phyloP scores from a whole-genome alignment of 768 basidiomycete species.

The Agaricus blazei region DNA sequence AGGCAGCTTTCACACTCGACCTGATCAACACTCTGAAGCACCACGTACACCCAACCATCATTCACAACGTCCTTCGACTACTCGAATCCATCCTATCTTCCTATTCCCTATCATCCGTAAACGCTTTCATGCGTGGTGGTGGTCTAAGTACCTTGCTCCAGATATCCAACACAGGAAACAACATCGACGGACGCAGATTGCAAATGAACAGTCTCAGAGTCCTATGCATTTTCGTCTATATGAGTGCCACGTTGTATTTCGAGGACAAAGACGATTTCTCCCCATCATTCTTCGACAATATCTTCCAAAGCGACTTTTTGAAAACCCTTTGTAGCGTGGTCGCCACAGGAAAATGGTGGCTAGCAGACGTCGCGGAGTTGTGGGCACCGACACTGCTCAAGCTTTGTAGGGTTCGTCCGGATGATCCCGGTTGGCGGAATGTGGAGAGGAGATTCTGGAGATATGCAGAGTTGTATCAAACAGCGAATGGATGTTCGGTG shows the following conservation, averaged over 20 bases:
- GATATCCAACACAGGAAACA: slow-evolving; percentile 25
- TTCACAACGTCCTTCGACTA: slow-evolving; percentile 28
- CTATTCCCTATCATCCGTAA: slow-evolving; percentile 20
- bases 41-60: slow-evolving; percentile 26
- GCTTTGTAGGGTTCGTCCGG: slow-evolving; percentile 27
- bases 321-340: slow-evolving; percentile 26
- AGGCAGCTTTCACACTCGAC: slow-evolving; percentile 23
- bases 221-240: slow-evolving; percentile 29
- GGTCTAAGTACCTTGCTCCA: slow-evolving; percentile 31
- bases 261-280: slow-evolving; percentile 6
- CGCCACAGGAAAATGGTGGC: slow-evolving; percentile 29
- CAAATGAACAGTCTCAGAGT: slow-evolving; percentile 35
- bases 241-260: slow-evolving; percentile 17
- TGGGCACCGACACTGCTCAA: slow-evolving; percentile 33
- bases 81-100: slow-evolving; percentile 25
- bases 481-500: slow-evolving; percentile 13
- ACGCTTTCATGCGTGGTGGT: slow-evolving; percentile 26
- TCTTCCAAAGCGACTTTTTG: slow-evolving; percentile 35
- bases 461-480: slow-evolving; percentile 18
- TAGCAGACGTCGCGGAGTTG: slow-evolving; percentile 29
- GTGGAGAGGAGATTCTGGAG: slow-evolving; percentile 24
- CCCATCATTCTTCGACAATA: slow-evolving; percentile 19
- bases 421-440: slow-evolving; percentile 25
- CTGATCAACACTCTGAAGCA: slow-evolving; percentile 25
- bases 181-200: slow-evolving; percentile 29